Evolutionary conservation across 192 early-diverging fungal species (phyloP), one percentile per base, ranked within the genome.

Genomic region (Rhizophagus prolifer): DNA sequence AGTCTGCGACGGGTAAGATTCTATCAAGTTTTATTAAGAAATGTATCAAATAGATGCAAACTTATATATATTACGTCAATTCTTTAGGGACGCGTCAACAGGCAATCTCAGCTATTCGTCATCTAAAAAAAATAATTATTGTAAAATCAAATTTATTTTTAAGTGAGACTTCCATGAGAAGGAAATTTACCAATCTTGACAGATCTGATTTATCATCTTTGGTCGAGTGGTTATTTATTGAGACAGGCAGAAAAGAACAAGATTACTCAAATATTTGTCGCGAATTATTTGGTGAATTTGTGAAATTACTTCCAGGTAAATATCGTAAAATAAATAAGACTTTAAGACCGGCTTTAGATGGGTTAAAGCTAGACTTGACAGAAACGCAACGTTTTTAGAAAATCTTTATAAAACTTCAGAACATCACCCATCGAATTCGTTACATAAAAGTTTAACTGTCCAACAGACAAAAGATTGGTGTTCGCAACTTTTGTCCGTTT

Each of bases 201-300:
- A 50, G 60, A 25, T 76, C 81, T 1, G 85, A 88, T 44, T 72
- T 94, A 13, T 75, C 69, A 1, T 76, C 74, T 68, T 77, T 93
- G 23, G 79, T 90, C 2, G 50, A 85, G 4, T 94, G 90, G 89
- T 13, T 89, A 3, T 86, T 93, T 50, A 79, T 63, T 9, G 86
- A 94, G 75, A 87, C 84, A 12, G 71, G 86, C 16, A 59, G 79
- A 36, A 31, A 78, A 8, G 88, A 92, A 70, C 70, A 82, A 9
- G 84, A 82, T 25, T 94, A 94, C 73, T 83, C 93, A 14, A 88
- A 85, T 54, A 81, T 82, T 19, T 92, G 92, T 70, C 85, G 89
- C 74, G 79, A 83, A 21, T 81, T 94, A 31, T 87, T 94, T 78
- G 80, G 83, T 76, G 81, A 88, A 47, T 86, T 92, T 74, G 88